Conservation (phyloP, 1,139 yeast genomes). For the Yamadazyma siamensis region DNA sequence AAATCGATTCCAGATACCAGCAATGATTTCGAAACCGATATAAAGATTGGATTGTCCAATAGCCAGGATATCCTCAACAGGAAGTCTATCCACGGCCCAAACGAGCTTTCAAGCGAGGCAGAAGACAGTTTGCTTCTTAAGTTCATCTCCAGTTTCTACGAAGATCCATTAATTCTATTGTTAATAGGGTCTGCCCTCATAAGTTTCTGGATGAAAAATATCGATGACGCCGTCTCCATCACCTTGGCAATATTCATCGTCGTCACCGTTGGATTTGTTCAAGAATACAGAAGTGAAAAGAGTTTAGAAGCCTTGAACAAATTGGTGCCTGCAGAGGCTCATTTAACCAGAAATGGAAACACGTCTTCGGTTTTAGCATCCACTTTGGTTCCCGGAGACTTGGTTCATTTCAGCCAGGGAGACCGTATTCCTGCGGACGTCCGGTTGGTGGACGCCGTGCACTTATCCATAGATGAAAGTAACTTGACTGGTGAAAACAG, state of each 20-base stretch:
- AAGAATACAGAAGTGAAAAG: constrained; percentile 92
- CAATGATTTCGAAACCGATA: constrained; percentile 58
- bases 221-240: constrained; percentile 88
- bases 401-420: constrained; percentile 84
- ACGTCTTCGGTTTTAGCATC: constrained; percentile 80
- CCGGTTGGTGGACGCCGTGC: constrained; percentile 72
- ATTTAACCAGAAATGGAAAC: constrained; percentile 75
- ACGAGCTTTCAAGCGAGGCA: constrained; percentile 71
- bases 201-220: constrained; percentile 86
- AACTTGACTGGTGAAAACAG: constrained; percentile 91
- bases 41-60: constrained; percentile 55
- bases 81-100: constrained; percentile 70
- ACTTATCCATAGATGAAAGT: constrained; percentile 83
- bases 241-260: constrained; percentile 86
- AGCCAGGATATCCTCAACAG: constrained; percentile 69
- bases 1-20: constrained; percentile 61
- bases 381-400: constrained; percentile 88
- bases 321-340: constrained; percentile 91
- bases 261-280: constrained; percentile 93
- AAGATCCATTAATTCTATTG: constrained; percentile 82
- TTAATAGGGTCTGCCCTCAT: constrained; percentile 84
- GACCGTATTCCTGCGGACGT: constrained; percentile 95
- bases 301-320: constrained; percentile 87
- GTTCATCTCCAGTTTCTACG: constrained; percentile 76
- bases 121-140: constrained; percentile 69